phyloP scores from a whole-genome alignment of 768 basidiomycete genomes.

The Sporobolomyces phaffii region DNA sequence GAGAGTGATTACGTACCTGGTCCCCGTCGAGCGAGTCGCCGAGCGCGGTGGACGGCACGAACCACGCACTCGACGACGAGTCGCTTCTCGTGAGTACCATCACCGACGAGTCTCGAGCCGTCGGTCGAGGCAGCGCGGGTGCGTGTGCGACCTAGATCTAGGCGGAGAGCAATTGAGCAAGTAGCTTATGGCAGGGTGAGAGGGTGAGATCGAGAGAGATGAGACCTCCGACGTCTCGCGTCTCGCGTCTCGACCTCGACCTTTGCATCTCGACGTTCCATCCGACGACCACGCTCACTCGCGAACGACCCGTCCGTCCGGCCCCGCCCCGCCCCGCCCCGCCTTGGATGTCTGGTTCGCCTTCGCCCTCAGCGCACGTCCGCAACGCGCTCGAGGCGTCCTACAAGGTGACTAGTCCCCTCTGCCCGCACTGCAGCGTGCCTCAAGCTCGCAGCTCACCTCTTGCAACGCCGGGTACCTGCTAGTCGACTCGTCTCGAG shows the following conservation, averaged over 20 bases:
- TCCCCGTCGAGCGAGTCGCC: neutral
- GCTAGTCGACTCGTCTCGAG: conserved; percentile 8
- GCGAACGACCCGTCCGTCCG: too few species aligned
- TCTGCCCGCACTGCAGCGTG: neutral
- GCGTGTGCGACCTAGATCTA: too few species aligned
- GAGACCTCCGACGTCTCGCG: too few species aligned
- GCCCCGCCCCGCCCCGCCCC: neutral
- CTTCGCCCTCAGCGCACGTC: neutral
- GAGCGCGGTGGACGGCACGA: neutral
- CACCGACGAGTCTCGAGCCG: neutral
- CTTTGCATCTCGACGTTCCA: too few species aligned
- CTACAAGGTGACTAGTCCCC: conserved; percentile 14
- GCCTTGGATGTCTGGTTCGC: neutral
- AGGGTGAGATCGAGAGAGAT: too few species aligned
- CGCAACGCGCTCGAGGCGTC: neutral
- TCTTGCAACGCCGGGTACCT: neutral
- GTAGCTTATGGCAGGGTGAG: too few species aligned
- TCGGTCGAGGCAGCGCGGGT: too few species aligned
- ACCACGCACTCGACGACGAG: conserved; percentile 13
- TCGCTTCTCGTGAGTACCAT: conserved; percentile 6
- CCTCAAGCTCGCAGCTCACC: too few species aligned
- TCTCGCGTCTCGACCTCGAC: too few species aligned
- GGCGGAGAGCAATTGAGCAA: too few species aligned
- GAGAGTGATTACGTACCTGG: conserved; percentile 15
- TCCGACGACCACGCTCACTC: too few species aligned